Base-by-base conservation (phyloP, 257 asterid species). In the Solanum chilense region DNA sequence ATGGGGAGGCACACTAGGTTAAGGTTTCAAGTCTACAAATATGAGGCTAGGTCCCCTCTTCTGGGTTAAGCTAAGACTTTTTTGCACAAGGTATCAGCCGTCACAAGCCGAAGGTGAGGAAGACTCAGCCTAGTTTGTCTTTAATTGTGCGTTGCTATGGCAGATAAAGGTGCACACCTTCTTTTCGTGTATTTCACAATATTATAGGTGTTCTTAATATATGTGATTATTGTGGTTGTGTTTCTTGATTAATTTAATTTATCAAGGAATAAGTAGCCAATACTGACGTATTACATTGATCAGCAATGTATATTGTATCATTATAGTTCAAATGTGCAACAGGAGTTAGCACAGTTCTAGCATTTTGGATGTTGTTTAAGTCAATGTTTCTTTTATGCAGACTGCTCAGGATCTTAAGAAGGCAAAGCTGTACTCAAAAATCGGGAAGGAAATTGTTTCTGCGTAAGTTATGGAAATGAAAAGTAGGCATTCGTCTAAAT, bases 381-480 rank as follows among this genome's bases (percentile, higher is more conserved):
- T 35, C 58, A 87, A 31, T 82, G 20, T 39, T 85, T 85, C 71
- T 70, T 86, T 80, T 49, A 23, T 88, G 92, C 96, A 96, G 99
- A 94, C 96, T 60, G 92, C 98, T 64, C 94, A 93, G 86, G 91
- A 95, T 91, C 95, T 94, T 84, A 96, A 94, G 95, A 94, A 96
- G 92, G 74, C 92, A 85, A 96, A 96, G 93, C 87, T 95, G 82
- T 94, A 89, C 56, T 91, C 95, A 31, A 94, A 95, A 91, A 92
- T 95, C 3, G 98, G 99, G 90, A 96, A 96, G 92, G 97, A 95
- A 92, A 96, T 96, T 84, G 97, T 96, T 45, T 94, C 99, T 49
- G 99, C 94, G 98, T 95, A 94, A 94, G 99, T 95, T 82, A 58
- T 81, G 45, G 7, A 81, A 49, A 23, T 27, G 45, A 29, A 18